phyloP scores from a whole-genome alignment of 345 rosid species.

The Eucalyptus paniculata region DNA sequence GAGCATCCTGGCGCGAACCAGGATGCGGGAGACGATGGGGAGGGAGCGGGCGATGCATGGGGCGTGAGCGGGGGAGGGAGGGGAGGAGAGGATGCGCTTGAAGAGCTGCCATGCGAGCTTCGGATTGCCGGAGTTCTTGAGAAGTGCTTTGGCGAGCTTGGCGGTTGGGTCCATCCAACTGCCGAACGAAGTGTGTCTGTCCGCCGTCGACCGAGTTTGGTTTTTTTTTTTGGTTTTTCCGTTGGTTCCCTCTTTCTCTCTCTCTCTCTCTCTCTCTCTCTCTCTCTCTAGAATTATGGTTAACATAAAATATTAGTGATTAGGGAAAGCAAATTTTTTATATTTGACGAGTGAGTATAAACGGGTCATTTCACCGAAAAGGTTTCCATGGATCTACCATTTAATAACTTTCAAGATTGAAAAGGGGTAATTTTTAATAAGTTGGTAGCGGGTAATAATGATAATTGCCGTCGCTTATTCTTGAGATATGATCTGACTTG shows the following conservation, averaged over 20 bases:
- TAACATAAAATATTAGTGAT: not conserved
- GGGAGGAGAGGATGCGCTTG: conserved; percentile 51
- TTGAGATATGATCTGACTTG: not conserved
- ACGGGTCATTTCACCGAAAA: not conserved
- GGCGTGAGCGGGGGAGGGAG: not conserved
- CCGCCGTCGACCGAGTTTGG: not conserved
- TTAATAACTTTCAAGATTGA: not conserved
- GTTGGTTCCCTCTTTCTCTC: not conserved
- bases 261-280: not conserved
- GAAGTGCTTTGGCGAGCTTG: conserved; percentile 45
- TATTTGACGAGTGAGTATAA: not conserved
- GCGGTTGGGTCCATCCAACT: conserved; percentile 36
- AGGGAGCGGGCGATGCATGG: conserved; percentile 15
- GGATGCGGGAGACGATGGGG: conserved; percentile 53
- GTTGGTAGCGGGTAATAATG: rapidly evolving
- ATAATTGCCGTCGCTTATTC: not conserved
- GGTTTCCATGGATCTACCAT: not conserved
- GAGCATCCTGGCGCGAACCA: conserved; percentile 49
- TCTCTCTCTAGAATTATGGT: not conserved
- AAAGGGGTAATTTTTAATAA: not conserved
- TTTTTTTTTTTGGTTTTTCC: not conserved
- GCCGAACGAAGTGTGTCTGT: not conserved
- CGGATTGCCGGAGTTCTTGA: conserved; percentile 53
- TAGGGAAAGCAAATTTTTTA: not conserved
- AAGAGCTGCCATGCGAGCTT: conserved; percentile 76